phyloP scores from a whole-genome alignment of 139 green algal genomes.

The Coelastrella sp. region DNA sequence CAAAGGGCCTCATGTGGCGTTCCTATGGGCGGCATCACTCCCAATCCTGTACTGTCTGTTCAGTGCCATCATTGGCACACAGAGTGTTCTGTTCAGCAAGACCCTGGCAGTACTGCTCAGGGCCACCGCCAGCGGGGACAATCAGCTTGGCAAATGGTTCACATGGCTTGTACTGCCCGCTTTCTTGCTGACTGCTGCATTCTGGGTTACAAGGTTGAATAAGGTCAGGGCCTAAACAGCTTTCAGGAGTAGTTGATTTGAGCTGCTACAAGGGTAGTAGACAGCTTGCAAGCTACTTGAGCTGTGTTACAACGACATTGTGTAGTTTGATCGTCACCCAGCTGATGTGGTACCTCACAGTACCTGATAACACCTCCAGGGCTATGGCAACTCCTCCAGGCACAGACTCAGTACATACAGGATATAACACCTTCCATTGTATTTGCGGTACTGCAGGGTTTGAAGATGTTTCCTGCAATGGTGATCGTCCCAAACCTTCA shows the following conservation, averaged over 20 bases:
- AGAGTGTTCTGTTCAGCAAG: constrained; percentile 90
- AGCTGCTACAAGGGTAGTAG: not conserved
- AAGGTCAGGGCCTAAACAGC: constrained; percentile 56
- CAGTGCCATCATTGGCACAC: constrained; percentile 84
- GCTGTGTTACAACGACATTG: too few relatives aligned
- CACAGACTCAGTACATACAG: too few relatives aligned
- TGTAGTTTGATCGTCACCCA: not conserved
- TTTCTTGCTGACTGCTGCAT: constrained; percentile 78
- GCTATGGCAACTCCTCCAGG: too few relatives aligned
- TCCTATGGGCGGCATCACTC: constrained; percentile 66
- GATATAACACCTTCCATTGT: too few relatives aligned
- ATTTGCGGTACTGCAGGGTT: constrained; percentile 56
- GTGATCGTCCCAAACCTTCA: constrained; percentile 92
- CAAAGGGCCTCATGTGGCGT: not conserved
- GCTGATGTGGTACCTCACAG: not conserved
- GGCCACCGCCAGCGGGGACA: constrained; percentile 73
- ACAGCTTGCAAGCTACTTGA: not conserved
- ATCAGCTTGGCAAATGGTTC: constrained; percentile 49
- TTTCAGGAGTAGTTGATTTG: too few relatives aligned
- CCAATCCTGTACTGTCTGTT: constrained; percentile 85
- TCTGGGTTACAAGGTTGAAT: constrained; percentile 88
- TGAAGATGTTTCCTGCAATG: constrained; percentile 85
- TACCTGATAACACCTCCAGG: too few relatives aligned
- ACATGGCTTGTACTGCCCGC: constrained; percentile 72
- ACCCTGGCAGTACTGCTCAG: constrained; percentile 85